Evolutionary conservation across 768 basidiomycete species (phyloP), one percentile per base, ranked within the genome.

Genomic region (Russula virescens): DNA sequence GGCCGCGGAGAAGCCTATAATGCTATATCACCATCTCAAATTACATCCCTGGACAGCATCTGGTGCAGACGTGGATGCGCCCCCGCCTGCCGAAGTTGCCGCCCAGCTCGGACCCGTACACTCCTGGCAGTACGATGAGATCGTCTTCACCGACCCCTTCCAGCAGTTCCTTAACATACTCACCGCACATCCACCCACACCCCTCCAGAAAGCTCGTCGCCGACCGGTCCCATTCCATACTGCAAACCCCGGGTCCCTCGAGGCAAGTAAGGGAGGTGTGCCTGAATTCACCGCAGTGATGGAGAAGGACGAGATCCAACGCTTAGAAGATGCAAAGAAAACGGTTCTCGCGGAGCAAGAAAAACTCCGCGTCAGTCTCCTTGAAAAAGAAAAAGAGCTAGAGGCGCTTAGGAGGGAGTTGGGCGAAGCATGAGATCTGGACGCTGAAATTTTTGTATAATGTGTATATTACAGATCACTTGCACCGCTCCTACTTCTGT

Each of bases 51-150:
- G 92, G 92, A 80, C 84, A 3, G 74, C 79, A 23, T 72, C 79
- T 4, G 81, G 80, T n/a, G 84, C 86, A 2, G 82, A 80, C 26
- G 85, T 88, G 49, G 82, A 85, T 0, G 85, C 86, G 58, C 83
- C 87, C 3, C 86, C 87, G 0, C 79, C 87, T 5, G 78, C 86
- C 9, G 87, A 88, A 18, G 79, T 79, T 25, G 86, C 88, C 2
- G 78, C 83, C 70, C 85, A 84, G 69, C 70, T 80, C 28, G 88
- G 87, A 0, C 89, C 91, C 0, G 92, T 99, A 31, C 90, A 97
- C 72, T 90, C 93, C 0, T 99, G 96, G 95, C 96, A 98, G 70
- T 98, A 98, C 75, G 96, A 98, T 74, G 97, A 99, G 75, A 83
- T 98, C 66, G 92, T 98, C 55, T 98, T 99, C 76, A 83, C 86